Conservation (phyloP, 2,329 filamentous ascomycete genomes). For the Lachnum nothofagi region DNA sequence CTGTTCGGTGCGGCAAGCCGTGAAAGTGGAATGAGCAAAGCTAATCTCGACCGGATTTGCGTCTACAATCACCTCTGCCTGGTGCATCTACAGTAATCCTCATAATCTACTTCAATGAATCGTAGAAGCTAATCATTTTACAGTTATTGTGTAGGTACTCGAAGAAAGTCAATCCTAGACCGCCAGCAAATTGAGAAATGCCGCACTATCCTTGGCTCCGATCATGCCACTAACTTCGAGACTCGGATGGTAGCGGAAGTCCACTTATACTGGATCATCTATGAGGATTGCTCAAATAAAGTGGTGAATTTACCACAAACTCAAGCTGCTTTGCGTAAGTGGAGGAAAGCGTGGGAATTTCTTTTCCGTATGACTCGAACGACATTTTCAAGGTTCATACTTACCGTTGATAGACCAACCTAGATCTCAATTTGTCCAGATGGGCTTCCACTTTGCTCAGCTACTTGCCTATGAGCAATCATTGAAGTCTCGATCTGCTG, state of each 20-base stretch:
- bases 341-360: conserved; percentile 38
- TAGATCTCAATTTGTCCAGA: conserved; percentile 41
- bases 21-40: conserved; percentile 16
- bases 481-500: conserved; percentile 33
- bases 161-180: conserved; percentile 36
- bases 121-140: background rate
- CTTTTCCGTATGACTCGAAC: conserved; percentile 32
- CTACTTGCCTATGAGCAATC: conserved; percentile 39
- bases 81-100: conserved; percentile 37
- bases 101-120: background rate
- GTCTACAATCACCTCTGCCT: conserved; percentile 43
- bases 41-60: conserved; percentile 32
- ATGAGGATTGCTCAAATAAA: conserved; percentile 33
- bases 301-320: conserved; percentile 33
- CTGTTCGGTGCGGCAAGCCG: conserved; percentile 28
- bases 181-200: conserved; percentile 36
- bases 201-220: conserved; percentile 34
- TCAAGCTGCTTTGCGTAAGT: conserved; percentile 33
- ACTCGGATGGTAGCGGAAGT: conserved; percentile 43
- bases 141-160: conserved; percentile 41
- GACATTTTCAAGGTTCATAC: background rate
- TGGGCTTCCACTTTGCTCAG: conserved; percentile 43
- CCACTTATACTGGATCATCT: conserved; percentile 42
- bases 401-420: conserved; percentile 34
- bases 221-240: conserved; percentile 41